Evolutionary conservation across 2,329 filamentous ascomycete genomes (phyloP).

Genomic region (Sordariomycetes sp.): DNA sequence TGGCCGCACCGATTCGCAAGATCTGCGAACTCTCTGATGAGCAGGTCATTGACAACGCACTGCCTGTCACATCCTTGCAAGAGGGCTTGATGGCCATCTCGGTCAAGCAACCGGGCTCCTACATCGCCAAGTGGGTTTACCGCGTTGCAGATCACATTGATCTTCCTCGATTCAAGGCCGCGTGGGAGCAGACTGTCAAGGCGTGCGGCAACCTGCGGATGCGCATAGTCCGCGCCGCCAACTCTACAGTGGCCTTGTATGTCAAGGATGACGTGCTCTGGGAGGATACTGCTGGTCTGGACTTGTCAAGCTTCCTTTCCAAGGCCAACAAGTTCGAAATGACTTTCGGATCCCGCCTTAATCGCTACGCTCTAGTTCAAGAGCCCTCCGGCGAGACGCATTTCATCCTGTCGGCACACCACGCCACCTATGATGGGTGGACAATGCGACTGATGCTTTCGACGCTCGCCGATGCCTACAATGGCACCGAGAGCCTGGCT

Average conservation of each 20-base stretch:
- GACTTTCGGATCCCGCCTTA: constrained; percentile 1
- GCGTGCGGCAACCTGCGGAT: constrained; percentile 10
- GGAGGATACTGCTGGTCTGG: not conserved
- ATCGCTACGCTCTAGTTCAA: not conserved
- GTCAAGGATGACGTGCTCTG: not conserved
- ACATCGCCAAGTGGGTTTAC: constrained; percentile 4
- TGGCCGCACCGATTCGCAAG: not conserved
- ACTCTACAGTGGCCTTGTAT: not conserved
- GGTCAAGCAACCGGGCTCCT: constrained; percentile 11
- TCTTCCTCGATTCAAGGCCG: constrained; percentile 6
- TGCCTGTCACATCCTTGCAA: constrained; percentile 27
- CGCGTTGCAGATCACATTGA: constrained; percentile 4
- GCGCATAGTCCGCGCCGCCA: constrained; percentile 6
- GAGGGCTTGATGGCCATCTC: constrained; percentile 23
- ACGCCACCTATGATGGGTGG: constrained; percentile 43
- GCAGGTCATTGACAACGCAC: constrained; percentile 18
- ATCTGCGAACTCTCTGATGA: not conserved
- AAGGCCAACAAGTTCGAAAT: not conserved
- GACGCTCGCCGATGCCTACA: constrained; percentile 4
- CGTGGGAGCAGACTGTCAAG: constrained; percentile 10
- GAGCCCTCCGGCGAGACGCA: not conserved
- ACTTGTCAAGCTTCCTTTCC: not conserved
- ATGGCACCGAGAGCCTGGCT: constrained; percentile 1
- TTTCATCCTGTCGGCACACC: constrained; percentile 12
- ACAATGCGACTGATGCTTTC: constrained; percentile 26